These are phyloP conservation scores for Neoboletus subvelutipes DNA, from an alignment of 768 basidiomycete genomes.

Conservation along the genomic window DNA sequence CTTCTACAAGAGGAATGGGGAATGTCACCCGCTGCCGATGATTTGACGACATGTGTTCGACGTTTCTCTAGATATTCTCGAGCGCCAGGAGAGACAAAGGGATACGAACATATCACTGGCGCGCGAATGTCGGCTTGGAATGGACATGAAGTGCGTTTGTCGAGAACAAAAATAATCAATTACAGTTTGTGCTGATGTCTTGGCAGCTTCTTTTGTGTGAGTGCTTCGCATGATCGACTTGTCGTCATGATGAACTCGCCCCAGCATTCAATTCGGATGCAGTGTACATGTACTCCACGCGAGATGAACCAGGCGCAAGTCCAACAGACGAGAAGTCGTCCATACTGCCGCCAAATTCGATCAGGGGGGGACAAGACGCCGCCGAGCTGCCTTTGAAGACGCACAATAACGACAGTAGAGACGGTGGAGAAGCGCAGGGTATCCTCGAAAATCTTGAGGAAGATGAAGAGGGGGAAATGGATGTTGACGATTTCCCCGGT, in stretches of 20 bases:
- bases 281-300: slow-evolving; percentile 71
- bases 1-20: slow-evolving; percentile 72
- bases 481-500: slow-evolving; percentile 30
- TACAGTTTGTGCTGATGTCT: slow-evolving; percentile 12
- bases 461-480: slow-evolving; percentile 29
- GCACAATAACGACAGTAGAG: background rate
- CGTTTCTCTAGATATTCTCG: slow-evolving; percentile 61
- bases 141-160: slow-evolving; percentile 64
- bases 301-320: slow-evolving; percentile 49
- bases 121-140: slow-evolving; percentile 67
- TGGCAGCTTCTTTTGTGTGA: slow-evolving; percentile 62
- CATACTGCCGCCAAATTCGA: slow-evolving; percentile 33
- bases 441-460: slow-evolving; percentile 4
- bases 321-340: slow-evolving; percentile 20
- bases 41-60: slow-evolving; percentile 76
- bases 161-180: background rate
- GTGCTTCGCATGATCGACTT: slow-evolving; percentile 24
- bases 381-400: background rate
- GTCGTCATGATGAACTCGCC: slow-evolving; percentile 6
- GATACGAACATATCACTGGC: slow-evolving; percentile 70
- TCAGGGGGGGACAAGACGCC: background rate
- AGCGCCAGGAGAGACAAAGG: slow-evolving; percentile 34
- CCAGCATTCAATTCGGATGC: slow-evolving; percentile 73
- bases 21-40: slow-evolving; percentile 43
- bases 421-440: slow-evolving; percentile 3